These are phyloP conservation scores for Neonectria punicea DNA, from an alignment of 2,329 filamentous ascomycete species.

Conservation along the genomic window DNA sequence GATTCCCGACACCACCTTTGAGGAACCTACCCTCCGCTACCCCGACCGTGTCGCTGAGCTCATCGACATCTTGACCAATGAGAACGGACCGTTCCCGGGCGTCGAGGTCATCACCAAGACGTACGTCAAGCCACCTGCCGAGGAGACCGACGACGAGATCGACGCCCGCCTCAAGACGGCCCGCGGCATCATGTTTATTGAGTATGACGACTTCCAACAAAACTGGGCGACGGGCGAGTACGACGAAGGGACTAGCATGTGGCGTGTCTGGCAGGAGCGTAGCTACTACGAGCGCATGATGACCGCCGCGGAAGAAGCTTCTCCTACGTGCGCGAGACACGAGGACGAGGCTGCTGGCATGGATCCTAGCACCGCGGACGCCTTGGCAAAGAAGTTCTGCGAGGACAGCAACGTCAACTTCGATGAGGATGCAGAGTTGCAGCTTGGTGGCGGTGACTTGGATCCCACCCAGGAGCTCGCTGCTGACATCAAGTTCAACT, in stretches of 20 bases:
- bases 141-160: conserved; percentile 7
- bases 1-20: not conserved
- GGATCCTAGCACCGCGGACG: conserved; percentile 1
- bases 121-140: conserved; percentile 7
- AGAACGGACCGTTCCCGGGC: conserved; percentile 7
- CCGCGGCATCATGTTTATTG: conserved; percentile 12
- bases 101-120: conserved; percentile 14
- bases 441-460: conserved; percentile 23
- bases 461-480: conserved; percentile 14
- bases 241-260: not conserved
- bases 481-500: conserved; percentile 21
- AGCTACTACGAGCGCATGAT: conserved; percentile 13
- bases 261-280: conserved; percentile 11
- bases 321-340: not conserved
- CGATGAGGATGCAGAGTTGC: conserved; percentile 14
- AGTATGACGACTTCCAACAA: conserved; percentile 6
- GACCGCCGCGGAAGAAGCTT: not conserved
- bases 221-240: conserved; percentile 3
- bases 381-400: conserved; percentile 7
- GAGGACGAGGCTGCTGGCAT: conserved; percentile 2
- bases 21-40: not conserved
- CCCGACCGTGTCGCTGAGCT: conserved; percentile 9
- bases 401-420: not conserved
- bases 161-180: conserved; percentile 8
- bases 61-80: conserved; percentile 8